Conservation (phyloP, 129 eudicot species). For the Smallanthus sonchifolius region DNA sequence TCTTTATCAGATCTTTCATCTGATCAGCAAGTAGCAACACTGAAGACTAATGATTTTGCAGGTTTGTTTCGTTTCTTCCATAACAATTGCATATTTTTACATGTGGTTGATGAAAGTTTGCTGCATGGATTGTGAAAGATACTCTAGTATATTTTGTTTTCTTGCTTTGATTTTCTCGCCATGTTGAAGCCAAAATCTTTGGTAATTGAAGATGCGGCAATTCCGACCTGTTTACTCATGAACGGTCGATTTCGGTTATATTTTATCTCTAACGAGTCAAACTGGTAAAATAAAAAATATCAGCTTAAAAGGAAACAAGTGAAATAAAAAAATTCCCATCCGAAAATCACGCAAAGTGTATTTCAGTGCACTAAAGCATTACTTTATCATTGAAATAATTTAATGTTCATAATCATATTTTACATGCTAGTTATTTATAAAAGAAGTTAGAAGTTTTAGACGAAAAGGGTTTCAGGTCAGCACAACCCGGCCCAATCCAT, state of each 20-base stretch:
- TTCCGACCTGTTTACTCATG: not conserved
- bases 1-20: conserved; percentile 68
- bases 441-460: not conserved
- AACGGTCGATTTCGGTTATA: not conserved
- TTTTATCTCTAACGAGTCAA: not conserved
- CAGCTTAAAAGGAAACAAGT: not conserved
- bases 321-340: not conserved
- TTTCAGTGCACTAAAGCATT: not conserved
- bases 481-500: not conserved
- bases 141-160: not conserved
- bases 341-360: not conserved
- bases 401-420: not conserved
- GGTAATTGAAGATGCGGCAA: not conserved
- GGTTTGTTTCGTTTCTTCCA: conserved; percentile 32
- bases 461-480: not conserved
- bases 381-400: not conserved
- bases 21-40: conserved; percentile 60
- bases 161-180: not conserved
- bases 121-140: not conserved
- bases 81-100: not conserved
- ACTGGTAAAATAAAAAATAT: not conserved
- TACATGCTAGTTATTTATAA: not conserved
- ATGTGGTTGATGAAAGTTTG: not conserved
- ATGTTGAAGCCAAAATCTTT: not conserved
- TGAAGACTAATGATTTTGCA: conserved; percentile 53